Percentiles rank a stretch among this genome's conserved stretches.
Evolutionary conservation across 2,329 filamentous ascomycete species (phyloP).

Genomic region (Pseudogymnoascus sp.): DNA sequence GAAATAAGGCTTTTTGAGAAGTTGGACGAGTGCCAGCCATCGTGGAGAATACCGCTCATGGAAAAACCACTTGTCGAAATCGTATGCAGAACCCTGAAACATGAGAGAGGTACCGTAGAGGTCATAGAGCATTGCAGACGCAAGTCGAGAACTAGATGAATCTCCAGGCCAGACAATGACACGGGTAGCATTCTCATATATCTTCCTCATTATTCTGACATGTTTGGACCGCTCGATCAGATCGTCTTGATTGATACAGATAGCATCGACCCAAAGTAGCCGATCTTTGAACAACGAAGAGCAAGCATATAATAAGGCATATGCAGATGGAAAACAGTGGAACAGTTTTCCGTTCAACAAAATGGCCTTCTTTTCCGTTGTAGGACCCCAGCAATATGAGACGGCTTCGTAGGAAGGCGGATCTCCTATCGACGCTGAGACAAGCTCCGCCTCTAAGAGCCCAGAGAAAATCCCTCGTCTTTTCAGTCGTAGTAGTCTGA

Average conservation of each 20-base stretch:
- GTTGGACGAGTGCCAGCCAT: background rate
- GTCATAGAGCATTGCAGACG: background rate
- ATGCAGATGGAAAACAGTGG: background rate
- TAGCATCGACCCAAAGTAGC: background rate
- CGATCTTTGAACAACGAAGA: background rate
- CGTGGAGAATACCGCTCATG: background rate
- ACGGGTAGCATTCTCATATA: slow-evolving; percentile 17
- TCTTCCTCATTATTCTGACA: slow-evolving; percentile 16
- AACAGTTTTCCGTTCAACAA: background rate
- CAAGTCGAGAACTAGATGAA: background rate
- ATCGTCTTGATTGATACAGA: slow-evolving; percentile 13
- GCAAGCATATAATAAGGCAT: background rate
- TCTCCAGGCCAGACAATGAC: slow-evolving; percentile 12
- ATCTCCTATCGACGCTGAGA: background rate
- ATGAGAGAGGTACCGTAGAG: background rate
- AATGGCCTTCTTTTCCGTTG: background rate
- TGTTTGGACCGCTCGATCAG: slow-evolving; percentile 15
- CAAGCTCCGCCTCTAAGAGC: background rate
- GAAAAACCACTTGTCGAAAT: background rate
- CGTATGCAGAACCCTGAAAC: background rate
- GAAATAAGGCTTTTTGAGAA: background rate
- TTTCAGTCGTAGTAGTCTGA: background rate
- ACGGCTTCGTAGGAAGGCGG: background rate
- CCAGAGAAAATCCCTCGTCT: background rate
- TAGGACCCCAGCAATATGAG: slow-evolving; percentile 6